A percentile compares a stretch with the other conserved stretches of the same genome.
phyloP scores from a whole-genome alignment of 1,139 yeast species.

The Blastobotrys petasosporus region DNA sequence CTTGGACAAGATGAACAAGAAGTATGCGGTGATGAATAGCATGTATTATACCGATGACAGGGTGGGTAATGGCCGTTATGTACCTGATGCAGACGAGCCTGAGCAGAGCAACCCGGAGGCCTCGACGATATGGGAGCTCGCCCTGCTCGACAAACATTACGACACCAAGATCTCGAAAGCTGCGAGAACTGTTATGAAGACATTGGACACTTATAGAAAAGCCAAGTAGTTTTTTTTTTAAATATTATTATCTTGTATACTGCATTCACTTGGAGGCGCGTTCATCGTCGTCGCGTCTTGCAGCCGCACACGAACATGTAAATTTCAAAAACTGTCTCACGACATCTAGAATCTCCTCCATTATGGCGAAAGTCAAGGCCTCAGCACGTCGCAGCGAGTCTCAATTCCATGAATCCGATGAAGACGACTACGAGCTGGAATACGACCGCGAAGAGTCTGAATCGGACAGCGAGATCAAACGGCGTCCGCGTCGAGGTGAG shows the following conservation, averaged over 20 bases:
- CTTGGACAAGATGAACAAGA: conserved; percentile 64
- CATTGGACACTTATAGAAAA: too few relatives aligned
- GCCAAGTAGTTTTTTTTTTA: too few relatives aligned
- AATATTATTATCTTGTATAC: too few relatives aligned
- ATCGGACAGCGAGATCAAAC: conserved; percentile 6
- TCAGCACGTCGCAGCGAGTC: too few relatives aligned
- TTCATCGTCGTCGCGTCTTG: too few relatives aligned
- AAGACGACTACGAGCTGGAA: conserved; percentile 8
- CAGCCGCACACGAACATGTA: too few relatives aligned
- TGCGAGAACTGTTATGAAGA: conserved; percentile 29
- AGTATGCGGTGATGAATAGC: conserved; percentile 60
- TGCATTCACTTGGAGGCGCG: too few relatives aligned
- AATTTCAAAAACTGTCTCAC: too few relatives aligned
- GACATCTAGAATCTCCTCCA: too few relatives aligned
- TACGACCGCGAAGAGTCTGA: conserved; percentile 7
- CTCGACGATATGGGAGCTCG: conserved; percentile 85
- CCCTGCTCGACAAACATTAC: conserved; percentile 72
- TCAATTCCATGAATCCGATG: not conserved
- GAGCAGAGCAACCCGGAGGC: conserved; percentile 81
- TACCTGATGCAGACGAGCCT: conserved; percentile 58
- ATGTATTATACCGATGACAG: conserved; percentile 85
- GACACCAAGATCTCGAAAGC: conserved; percentile 67
- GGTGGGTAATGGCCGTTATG: conserved; percentile 68
- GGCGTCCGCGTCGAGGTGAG: not conserved
- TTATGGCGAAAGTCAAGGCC: too few relatives aligned